phyloP scores from a whole-genome alignment of 805 yeast species.

The Lipomyces orientalis region DNA sequence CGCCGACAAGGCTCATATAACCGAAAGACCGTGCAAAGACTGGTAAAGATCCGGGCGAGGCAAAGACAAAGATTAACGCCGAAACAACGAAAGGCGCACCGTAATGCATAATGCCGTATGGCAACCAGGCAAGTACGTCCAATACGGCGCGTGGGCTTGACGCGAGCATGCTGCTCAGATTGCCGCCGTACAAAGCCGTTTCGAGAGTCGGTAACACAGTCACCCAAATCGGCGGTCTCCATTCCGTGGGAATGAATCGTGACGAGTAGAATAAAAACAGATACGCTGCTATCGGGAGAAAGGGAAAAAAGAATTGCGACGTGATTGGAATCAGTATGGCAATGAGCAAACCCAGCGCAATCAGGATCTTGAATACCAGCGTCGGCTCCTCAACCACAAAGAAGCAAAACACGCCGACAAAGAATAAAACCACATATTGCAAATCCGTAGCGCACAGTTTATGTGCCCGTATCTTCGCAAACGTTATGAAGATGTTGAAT shows the following conservation, averaged over 20 bases:
- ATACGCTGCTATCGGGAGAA: constrained; percentile 86
- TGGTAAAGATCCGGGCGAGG: constrained; percentile 85
- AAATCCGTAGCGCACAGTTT: constrained; percentile 51
- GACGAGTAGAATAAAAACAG: constrained; percentile 75
- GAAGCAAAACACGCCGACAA: constrained; percentile 56
- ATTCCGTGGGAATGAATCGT: constrained; percentile 69
- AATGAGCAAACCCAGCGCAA: constrained; percentile 58
- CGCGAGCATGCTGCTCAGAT: constrained; percentile 78
- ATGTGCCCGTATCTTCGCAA: constrained; percentile 44
- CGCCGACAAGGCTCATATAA: constrained; percentile 88
- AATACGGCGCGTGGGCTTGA: constrained; percentile 65
- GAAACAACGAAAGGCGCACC: constrained; percentile 91
- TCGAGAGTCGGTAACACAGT: constrained; percentile 90
- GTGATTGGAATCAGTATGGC: constrained; percentile 73
- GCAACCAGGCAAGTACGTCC: constrained; percentile 92
- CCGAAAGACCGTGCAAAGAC: constrained; percentile 94
- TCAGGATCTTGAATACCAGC: constrained; percentile 43
- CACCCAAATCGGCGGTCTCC: constrained; percentile 89
- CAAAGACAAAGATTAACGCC: constrained; percentile 76
- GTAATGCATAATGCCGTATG: constrained; percentile 90
- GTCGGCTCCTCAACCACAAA: constrained; percentile 45
- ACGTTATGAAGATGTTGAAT: constrained; percentile 39
- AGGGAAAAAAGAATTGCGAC: constrained; percentile 81
- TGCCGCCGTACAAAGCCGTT: constrained; percentile 90
- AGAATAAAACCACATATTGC: constrained; percentile 58